Conservation (phyloP, 2,329 filamentous ascomycete genomes). For the Diaporthe ampelina region DNA sequence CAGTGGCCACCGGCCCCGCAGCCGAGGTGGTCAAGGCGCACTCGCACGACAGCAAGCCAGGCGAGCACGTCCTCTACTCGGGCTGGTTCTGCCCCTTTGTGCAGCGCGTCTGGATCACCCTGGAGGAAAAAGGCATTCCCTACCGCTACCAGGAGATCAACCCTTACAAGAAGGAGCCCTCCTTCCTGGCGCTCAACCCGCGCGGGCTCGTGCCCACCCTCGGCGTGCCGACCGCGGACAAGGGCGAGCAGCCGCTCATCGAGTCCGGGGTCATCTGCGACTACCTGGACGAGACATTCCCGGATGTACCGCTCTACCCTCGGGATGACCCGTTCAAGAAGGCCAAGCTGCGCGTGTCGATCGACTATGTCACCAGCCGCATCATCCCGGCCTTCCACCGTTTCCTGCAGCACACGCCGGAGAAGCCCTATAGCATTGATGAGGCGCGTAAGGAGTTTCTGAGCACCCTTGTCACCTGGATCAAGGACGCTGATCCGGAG, state of each 20-base stretch:
- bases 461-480: conserved; percentile 85
- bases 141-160: conserved; percentile 83
- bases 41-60: conserved; percentile 52
- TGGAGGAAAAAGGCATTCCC: conserved; percentile 78
- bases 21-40: conserved; percentile 54
- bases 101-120: conserved; percentile 77
- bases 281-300: conserved; percentile 79
- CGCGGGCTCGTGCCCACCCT: conserved; percentile 81
- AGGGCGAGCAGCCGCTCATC: conserved; percentile 69
- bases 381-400: conserved; percentile 79
- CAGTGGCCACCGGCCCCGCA: conserved; percentile 64
- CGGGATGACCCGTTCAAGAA: conserved; percentile 70
- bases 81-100: conserved; percentile 80
- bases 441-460: conserved; percentile 99
- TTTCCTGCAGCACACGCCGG: conserved; percentile 65
- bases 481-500: conserved; percentile 58
- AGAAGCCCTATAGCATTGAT: conserved; percentile 87
- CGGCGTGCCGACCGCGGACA: conserved; percentile 54
- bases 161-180: conserved; percentile 78
- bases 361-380: conserved; percentile 75
- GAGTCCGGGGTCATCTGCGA: conserved; percentile 80
- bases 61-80: conserved; percentile 65
- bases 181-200: conserved; percentile 78
- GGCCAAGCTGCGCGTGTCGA: conserved; percentile 77
- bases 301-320: conserved; percentile 67